These are phyloP conservation scores for Pseudevernia furfuracea DNA, from an alignment of 495 filamentous ascomycete species.

Conservation along the genomic window DNA sequence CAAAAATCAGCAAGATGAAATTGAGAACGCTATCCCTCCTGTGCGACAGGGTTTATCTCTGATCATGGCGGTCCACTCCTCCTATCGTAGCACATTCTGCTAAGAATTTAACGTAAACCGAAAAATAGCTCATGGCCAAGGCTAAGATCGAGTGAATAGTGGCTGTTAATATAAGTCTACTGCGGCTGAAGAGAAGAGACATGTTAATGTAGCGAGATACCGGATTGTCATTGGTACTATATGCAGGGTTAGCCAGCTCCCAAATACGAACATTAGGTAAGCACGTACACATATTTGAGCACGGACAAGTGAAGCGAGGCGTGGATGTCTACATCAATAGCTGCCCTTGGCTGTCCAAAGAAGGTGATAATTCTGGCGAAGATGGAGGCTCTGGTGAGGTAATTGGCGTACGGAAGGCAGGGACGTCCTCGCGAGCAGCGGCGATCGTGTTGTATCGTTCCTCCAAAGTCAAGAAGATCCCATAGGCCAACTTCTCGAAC, in stretches of 20 bases:
- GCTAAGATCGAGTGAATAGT: neutral
- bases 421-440: constrained; percentile 7
- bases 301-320: neutral
- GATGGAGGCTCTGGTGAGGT: neutral
- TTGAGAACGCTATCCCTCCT: neutral
- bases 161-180: neutral
- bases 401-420: neutral
- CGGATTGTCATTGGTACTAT: neutral
- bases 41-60: neutral
- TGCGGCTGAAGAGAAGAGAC: neutral
- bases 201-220: neutral
- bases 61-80: neutral
- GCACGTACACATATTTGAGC: neutral
- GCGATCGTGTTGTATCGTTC: constrained; percentile 10
- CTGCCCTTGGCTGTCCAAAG: neutral
- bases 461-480: constrained; percentile 18
- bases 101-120: neutral
- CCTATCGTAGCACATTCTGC: neutral
- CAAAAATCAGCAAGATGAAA: neutral
- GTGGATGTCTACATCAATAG: neutral
- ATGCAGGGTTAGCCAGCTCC: neutral
- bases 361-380: neutral
- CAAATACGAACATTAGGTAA: neutral
- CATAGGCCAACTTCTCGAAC: constrained; percentile 10
- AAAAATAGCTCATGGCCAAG: neutral